Evolutionary conservation across 1,139 yeast species (phyloP).

Genomic region (Kurtzmaniella natalensis): DNA sequence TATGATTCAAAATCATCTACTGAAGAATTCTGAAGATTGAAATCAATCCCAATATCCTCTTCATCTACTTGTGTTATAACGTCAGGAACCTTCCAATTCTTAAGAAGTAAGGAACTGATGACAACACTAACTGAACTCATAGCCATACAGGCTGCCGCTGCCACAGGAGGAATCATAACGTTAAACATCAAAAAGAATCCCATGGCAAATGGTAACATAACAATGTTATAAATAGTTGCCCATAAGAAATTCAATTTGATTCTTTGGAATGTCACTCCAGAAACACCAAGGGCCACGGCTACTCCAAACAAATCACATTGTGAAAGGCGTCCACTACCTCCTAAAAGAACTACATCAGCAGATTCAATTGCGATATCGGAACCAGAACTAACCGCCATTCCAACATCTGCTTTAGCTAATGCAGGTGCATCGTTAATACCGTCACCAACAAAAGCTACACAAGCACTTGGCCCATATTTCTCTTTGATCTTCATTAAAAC

Average conservation of each 20-base stretch:
- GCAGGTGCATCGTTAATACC: constrained; percentile 98
- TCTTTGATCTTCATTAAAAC: constrained; percentile 58
- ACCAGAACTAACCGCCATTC: constrained; percentile 88
- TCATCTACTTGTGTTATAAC: constrained; percentile 16
- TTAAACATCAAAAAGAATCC: constrained; percentile 81
- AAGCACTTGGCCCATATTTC: constrained; percentile 30
- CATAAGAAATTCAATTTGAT: constrained; percentile 80
- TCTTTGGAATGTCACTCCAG: constrained; percentile 64
- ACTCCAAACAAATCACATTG: constrained; percentile 57
- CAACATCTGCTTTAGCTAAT: constrained; percentile 79
- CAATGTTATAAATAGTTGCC: constrained; percentile 79
- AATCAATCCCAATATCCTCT: constrained; percentile 15
- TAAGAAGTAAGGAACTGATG: constrained; percentile 67
- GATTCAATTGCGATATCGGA: constrained; percentile 96
- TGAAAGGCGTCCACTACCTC: constrained; percentile 17
- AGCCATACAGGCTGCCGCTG: constrained; percentile 94
- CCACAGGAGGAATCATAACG: constrained; percentile 75
- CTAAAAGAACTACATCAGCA: constrained; percentile 79
- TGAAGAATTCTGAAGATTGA: constrained; percentile 28
- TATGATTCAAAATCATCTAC: constrained; percentile 23
- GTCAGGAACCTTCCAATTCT: constrained; percentile 54
- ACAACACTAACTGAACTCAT: constrained; percentile 88
- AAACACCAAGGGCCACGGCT: constrained; percentile 67
- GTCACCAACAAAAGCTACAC: constrained; percentile 89
- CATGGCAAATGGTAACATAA: constrained; percentile 97